Evolutionary conservation across 164 flowering plant species (phyloP).

Genomic region (Protea cynaroides): DNA sequence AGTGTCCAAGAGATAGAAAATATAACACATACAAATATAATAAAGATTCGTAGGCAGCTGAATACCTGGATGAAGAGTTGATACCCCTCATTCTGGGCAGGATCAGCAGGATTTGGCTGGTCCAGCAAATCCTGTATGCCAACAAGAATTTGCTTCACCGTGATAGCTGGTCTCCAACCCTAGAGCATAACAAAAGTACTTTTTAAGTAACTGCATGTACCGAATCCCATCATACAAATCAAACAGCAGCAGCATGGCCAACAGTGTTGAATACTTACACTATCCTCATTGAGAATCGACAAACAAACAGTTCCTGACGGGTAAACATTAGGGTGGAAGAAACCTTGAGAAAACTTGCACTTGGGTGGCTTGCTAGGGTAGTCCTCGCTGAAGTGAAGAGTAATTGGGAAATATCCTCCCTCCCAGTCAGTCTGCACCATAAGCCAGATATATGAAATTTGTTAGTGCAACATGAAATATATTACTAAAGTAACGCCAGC

Average conservation of each 20-base stretch:
- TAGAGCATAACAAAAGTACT: slow-evolving; percentile 16
- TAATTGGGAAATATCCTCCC: slow-evolving; percentile 75
- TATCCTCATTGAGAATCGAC: slow-evolving; percentile 91
- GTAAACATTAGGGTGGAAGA: slow-evolving; percentile 96
- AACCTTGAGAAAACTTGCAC: slow-evolving; percentile 88
- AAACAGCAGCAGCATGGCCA: not conserved
- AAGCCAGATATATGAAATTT: not conserved
- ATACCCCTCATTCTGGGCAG: slow-evolving; percentile 96
- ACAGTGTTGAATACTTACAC: slow-evolving; percentile 47
- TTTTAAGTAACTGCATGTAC: not conserved
- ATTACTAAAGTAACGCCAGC: no score
- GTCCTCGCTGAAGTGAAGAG: slow-evolving; percentile 79
- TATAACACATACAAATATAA: not conserved
- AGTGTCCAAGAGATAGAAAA: not conserved
- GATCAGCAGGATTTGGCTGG: slow-evolving; percentile 86
- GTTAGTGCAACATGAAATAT: not conserved
- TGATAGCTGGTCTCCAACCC: slow-evolving; percentile 99
- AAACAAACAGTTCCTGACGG: slow-evolving; percentile 98
- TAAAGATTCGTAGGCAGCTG: not conserved
- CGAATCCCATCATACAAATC: not conserved
- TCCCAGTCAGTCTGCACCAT: slow-evolving; percentile 92
- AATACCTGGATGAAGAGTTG: slow-evolving; percentile 83
- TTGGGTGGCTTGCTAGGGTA: slow-evolving; percentile 97
- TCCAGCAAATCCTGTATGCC: slow-evolving; percentile 94
- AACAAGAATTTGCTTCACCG: slow-evolving; percentile 88